phyloP scores from a whole-genome alignment of 176 grass and related monocot genomes.

The Musa itinerans region DNA sequence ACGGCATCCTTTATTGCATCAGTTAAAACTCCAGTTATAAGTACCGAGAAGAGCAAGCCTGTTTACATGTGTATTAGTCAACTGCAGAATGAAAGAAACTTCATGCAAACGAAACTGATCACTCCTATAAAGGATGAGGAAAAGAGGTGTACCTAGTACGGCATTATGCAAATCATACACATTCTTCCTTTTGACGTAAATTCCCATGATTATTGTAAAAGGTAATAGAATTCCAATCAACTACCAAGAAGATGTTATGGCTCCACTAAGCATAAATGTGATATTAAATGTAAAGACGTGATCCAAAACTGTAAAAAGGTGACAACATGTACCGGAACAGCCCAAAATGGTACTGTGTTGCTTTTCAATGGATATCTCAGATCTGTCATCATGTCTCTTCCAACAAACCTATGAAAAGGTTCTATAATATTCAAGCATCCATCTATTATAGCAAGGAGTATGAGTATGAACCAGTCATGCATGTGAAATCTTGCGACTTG shows the following conservation, averaged over 20 bases:
- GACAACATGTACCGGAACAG: constrained; percentile 7
- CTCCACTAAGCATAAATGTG: neutral
- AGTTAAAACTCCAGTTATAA: constrained; percentile 19
- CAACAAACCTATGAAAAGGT: constrained; percentile 15
- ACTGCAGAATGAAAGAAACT: neutral
- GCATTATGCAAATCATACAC: constrained; percentile 18
- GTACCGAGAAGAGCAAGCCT: constrained; percentile 11
- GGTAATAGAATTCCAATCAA: constrained; percentile 6
- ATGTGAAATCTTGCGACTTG: constrained; percentile 17
- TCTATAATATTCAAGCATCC: constrained; percentile 18
- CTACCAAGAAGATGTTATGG: neutral
- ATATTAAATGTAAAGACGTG: neutral
- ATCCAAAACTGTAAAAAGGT: neutral
- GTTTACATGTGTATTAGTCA: neutral
- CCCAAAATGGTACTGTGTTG: constrained; percentile 19
- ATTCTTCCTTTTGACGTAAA: constrained; percentile 12
- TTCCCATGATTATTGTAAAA: constrained; percentile 16
- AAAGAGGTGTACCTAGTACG: neutral
- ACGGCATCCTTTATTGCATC: constrained; percentile 19
- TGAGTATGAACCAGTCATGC: constrained; percentile 15
- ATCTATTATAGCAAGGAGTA: constrained; percentile 14
- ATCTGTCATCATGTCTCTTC: constrained; percentile 19
- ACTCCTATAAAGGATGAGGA: neutral
- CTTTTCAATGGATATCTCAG: constrained; percentile 6
- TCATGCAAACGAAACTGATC: neutral